Evolutionary conservation across 352 stramenopile genomes (phyloP).

Genomic region (Globisporangium acanthophoron): DNA sequence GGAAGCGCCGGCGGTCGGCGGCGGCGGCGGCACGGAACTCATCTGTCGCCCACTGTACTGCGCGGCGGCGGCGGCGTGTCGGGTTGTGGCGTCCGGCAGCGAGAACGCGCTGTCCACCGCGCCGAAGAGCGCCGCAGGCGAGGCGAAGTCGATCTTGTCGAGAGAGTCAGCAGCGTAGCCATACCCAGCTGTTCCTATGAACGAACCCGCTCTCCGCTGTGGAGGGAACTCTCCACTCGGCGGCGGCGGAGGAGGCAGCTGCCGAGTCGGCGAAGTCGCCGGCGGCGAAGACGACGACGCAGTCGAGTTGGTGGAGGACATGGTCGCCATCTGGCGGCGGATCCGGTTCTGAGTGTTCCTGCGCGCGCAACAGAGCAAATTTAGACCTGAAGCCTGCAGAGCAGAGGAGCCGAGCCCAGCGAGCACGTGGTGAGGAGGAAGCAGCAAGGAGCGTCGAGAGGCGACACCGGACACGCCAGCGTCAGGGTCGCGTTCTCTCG

Average conservation of each 20-base stretch:
- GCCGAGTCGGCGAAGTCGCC: background rate
- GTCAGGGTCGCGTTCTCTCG: background rate
- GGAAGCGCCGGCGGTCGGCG: background rate
- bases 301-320: conserved; percentile 9
- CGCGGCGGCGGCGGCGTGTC: background rate
- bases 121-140: conserved; percentile 11
- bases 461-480: too few species aligned
- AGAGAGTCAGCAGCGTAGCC: conserved; percentile 12
- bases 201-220: conserved; percentile 16
- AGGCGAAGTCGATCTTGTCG: conserved; percentile 26
- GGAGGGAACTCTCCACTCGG: conserved; percentile 5
- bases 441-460: background rate
- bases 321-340: conserved; percentile 15
- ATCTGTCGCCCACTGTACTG: conserved; percentile 1
- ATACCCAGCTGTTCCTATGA: conserved; percentile 14
- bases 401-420: background rate
- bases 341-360: conserved; percentile 11
- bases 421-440: background rate
- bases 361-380: background rate
- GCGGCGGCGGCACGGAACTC: conserved; percentile 2
- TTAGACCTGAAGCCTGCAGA: background rate
- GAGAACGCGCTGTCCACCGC: conserved; percentile 17
- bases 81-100: conserved; percentile 5
- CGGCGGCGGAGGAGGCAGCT: background rate
- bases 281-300: conserved; percentile 2